These are phyloP conservation scores for Dothistroma septosporum DNA, from an alignment of 2,329 filamentous ascomycete genomes.

Conservation along the genomic window DNA sequence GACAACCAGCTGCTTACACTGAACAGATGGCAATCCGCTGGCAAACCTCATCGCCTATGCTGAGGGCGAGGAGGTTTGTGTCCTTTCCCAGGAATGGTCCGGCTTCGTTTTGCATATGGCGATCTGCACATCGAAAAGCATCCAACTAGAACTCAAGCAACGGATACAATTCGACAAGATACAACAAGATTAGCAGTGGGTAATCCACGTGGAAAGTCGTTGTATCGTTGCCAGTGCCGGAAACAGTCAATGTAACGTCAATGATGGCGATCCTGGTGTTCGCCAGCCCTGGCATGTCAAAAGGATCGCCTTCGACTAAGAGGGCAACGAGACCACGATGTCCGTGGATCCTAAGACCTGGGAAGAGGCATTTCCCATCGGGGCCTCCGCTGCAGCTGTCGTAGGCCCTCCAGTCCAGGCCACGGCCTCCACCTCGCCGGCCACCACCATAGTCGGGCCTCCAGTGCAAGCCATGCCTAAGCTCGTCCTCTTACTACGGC, in stretches of 20 bases:
- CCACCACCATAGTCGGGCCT: too few species aligned
- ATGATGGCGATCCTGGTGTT: not conserved
- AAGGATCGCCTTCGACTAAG: not conserved
- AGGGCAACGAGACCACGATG: not conserved
- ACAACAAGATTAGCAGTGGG: not conserved
- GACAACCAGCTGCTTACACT: too few species aligned
- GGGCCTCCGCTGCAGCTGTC: not conserved
- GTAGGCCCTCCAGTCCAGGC: too few species aligned
- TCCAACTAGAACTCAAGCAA: not conserved
- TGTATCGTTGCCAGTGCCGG: not conserved
- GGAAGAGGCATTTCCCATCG: not conserved
- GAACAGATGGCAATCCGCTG: not conserved
- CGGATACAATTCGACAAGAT: not conserved
- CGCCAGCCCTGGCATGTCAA: slow-evolving; percentile 2
- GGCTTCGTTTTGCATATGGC: not conserved
- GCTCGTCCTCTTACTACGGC: too few species aligned
- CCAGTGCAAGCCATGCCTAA: too few species aligned
- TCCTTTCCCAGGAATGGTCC: not conserved
- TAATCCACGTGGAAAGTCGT: not conserved
- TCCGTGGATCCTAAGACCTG: not conserved
- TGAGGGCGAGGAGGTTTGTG: not conserved
- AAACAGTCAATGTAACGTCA: not conserved
- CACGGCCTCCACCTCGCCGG: too few species aligned
- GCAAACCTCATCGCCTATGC: not conserved
- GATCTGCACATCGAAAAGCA: not conserved